phyloP scores from a whole-genome alignment of 257 asterid genomes.

The Perilla frutescens region DNA sequence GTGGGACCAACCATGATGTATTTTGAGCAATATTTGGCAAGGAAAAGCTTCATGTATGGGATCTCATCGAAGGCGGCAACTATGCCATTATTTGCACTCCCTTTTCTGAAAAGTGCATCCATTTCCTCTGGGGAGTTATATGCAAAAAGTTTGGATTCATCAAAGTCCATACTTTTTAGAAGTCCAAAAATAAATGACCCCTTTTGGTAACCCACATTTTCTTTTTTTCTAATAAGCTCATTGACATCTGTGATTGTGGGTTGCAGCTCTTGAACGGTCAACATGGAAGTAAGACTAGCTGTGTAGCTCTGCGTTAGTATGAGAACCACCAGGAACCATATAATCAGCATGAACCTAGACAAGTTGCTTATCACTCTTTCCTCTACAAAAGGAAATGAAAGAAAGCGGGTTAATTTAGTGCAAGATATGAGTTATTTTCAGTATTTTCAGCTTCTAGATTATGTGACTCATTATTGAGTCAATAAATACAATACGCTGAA shows the following conservation, averaged over 20 bases:
- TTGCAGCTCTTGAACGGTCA: conserved; percentile 46
- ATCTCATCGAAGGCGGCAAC: conserved; percentile 50
- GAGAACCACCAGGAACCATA: conserved; percentile 54
- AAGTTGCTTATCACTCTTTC: conserved; percentile 43
- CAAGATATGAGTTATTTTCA: neutral
- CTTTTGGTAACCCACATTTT: conserved; percentile 37
- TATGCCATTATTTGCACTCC: conserved; percentile 45
- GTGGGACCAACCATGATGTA: conserved; percentile 50
- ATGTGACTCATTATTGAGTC: no score
- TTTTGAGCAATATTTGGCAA: conserved; percentile 40
- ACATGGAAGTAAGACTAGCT: conserved; percentile 47
- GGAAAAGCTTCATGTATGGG: conserved; percentile 52
- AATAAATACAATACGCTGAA: neutral
- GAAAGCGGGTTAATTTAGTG: neutral
- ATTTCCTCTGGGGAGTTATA: conserved; percentile 21
- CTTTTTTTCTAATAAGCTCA: conserved; percentile 31
- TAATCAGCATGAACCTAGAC: conserved; percentile 43
- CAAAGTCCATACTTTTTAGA: conserved; percentile 28
- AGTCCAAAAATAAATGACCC: conserved; percentile 45
- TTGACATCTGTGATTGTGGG: conserved; percentile 40
- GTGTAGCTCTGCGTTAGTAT: conserved; percentile 56
- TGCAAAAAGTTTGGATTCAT: conserved; percentile 25
- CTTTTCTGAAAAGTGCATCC: conserved; percentile 39
- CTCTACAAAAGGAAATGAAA: conserved; percentile 36
- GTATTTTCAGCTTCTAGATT: neutral